A percentile compares a stretch with the other conserved stretches of the same genome.
Conservation (phyloP, 208 protist species). For the Leishmania gerbilli region DNA sequence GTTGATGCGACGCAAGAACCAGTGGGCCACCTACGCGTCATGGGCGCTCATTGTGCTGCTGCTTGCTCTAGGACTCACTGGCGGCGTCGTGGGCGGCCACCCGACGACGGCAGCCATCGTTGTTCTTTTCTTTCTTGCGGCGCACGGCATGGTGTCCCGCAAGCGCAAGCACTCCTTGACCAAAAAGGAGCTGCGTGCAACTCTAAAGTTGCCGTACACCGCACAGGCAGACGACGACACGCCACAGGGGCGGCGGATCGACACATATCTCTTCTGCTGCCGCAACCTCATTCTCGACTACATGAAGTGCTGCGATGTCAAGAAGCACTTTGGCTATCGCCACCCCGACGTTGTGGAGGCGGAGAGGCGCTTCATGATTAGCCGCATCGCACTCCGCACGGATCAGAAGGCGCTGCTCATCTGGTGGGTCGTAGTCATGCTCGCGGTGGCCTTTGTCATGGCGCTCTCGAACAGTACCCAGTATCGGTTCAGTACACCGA, state of each 20-base stretch:
- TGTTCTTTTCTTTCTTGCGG: constrained; percentile 59
- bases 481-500: constrained; percentile 50
- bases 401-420: constrained; percentile 80
- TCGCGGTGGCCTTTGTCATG: constrained; percentile 75
- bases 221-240: constrained; percentile 40
- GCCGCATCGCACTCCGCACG: constrained; percentile 61
- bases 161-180: constrained; percentile 77
- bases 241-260: constrained; percentile 33
- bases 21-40: constrained; percentile 70
- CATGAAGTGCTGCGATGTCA: constrained; percentile 71
- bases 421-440: constrained; percentile 86
- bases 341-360: constrained; percentile 75
- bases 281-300: constrained; percentile 64
- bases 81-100: constrained; percentile 39
- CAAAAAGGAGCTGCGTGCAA: constrained; percentile 42
- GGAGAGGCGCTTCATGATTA: constrained; percentile 54
- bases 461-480: constrained; percentile 57
- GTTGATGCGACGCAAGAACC: constrained; percentile 57
- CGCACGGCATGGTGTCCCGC: constrained; percentile 75
- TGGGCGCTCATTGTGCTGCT: constrained; percentile 57
- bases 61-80: constrained; percentile 56
- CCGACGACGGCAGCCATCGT: constrained; percentile 40
- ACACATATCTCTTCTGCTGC: constrained; percentile 87
- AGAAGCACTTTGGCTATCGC: constrained; percentile 65
- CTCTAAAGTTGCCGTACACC: constrained; percentile 33